Percentiles rank a stretch among this genome's conserved stretches.
phyloP scores from a whole-genome alignment of 2,329 filamentous ascomycete genomes.

The Arthroderma uncinatum region DNA sequence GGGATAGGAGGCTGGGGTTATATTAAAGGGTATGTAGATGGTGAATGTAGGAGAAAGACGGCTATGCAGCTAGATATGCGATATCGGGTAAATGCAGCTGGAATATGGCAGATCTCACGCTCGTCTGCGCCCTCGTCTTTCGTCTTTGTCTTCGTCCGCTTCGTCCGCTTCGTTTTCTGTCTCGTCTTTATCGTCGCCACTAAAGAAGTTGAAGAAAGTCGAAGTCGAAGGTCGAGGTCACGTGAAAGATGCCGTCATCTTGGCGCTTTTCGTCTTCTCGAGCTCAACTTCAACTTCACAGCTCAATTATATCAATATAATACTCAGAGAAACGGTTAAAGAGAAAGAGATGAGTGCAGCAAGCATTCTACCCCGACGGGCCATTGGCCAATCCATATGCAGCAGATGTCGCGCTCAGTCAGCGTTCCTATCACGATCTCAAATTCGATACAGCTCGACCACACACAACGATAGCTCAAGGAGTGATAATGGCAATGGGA shows the following conservation, averaged over 20 bases:
- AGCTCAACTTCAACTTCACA: no score
- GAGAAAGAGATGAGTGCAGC: not conserved
- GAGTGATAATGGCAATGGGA: not conserved
- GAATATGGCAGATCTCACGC: not conserved
- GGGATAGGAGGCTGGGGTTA: no score
- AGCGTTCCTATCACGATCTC: not conserved
- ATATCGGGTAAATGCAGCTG: not conserved
- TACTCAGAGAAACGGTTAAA: not conserved
- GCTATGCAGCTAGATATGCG: no score
- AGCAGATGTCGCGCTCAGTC: conserved; percentile 6
- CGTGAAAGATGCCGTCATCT: not conserved
- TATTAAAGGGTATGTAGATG: no score
- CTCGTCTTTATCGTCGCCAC: not conserved
- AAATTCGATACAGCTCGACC: conserved; percentile 10
- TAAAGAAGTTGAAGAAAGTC: conserved; percentile 12
- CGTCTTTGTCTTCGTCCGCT: not conserved
- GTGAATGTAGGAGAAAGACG: no score
- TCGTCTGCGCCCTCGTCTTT: not conserved
- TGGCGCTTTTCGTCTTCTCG: not conserved
- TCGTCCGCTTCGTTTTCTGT: not conserved
- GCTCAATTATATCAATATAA: no score
- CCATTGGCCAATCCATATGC: conserved; percentile 1
- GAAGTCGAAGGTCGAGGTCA: not conserved
- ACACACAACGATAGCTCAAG: conserved; percentile 9
- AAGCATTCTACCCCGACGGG: not conserved